Evolutionary conservation across 2,329 filamentous ascomycete genomes (phyloP).

Genomic region (Tolypocladium tundrense): DNA sequence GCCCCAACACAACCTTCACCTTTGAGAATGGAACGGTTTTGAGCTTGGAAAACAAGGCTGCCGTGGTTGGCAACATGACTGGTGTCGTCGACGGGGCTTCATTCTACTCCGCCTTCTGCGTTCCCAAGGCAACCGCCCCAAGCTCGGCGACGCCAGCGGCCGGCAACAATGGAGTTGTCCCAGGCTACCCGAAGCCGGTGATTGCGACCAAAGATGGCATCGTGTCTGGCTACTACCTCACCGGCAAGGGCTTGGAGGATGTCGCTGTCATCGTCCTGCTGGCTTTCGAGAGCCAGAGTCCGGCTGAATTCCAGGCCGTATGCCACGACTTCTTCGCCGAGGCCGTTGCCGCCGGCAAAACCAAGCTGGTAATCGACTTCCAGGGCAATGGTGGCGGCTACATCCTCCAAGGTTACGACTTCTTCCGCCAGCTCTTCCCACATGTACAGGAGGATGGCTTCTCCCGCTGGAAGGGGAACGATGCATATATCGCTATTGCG

Average conservation of each 20-base stretch:
- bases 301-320: constrained; percentile 23
- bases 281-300: constrained; percentile 15
- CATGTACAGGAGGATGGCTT: constrained; percentile 24
- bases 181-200: constrained; percentile 19
- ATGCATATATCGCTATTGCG: constrained; percentile 33
- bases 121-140: constrained; percentile 3
- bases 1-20: constrained; percentile 22
- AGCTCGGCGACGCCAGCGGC: not conserved
- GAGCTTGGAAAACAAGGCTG: constrained; percentile 19
- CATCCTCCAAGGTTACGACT: constrained; percentile 49
- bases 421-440: constrained; percentile 46
- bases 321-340: constrained; percentile 22
- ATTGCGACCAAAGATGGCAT: constrained; percentile 12
- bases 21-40: constrained; percentile 25
- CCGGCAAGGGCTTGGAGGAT: constrained; percentile 21
- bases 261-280: constrained; percentile 17
- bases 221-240: constrained; percentile 22
- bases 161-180: not conserved
- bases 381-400: constrained; percentile 44
- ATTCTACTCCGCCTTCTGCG: constrained; percentile 24
- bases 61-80: constrained; percentile 16
- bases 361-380: constrained; percentile 41
- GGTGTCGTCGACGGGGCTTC: constrained; percentile 20
- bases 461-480: constrained; percentile 27
- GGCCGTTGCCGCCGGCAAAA: constrained; percentile 38